Evolutionary conservation across 1,284 basidiomycete genomes (phyloP), one percentile per base, ranked within the genome.

Genomic region (Ustilago shanxiensis): DNA sequence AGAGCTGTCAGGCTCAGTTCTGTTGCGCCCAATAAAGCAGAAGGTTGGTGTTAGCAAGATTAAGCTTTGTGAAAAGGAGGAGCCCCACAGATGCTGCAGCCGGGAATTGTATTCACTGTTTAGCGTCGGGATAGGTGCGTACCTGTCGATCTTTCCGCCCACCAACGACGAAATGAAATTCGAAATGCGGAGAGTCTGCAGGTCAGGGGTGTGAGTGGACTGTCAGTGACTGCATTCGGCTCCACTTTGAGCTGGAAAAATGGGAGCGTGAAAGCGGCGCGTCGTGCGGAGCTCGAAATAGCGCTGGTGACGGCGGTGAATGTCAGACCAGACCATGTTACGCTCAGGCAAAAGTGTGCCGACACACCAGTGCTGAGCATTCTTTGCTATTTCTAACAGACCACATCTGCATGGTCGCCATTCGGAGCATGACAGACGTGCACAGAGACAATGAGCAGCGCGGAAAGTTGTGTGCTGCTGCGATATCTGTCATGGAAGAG

Each of bases 111-210:
- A 20, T 44, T n/a, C 41, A 44, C 41, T 8, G 41, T 18, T 44
- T 44, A 44, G 41, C 18, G 41, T 18, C 41, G 2, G 41, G 20
- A 44, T 11, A 44, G 20, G n/a, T 11, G 41, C 16, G 28, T 47
- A 20, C 29, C 31, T 64, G 62, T 57, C 49, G 55, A 57, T 64
- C 62, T 35, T 18, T 52, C 37, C 26, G 20, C 55, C 31, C 29
- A 16, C 14, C 47, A 14, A 13, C 14, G n/a, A 41, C 28, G 20
- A 13, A 18, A 29, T 26, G 26, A 35, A 54, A 22, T 59, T 56
- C 50, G 63, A 59, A 54, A 51, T 63, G 61, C 61, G 53, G 61
- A 63, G 61, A 63, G 39, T 26, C 41, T 20, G 41, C 7, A n/a
- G n/a, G n/a, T n/a, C n/a, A n/a, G n/a, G n/a, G n/a, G n/a, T n/a